These are phyloP conservation scores for Naganishia cerealis DNA, from an alignment of 1,284 basidiomycete species.

Conservation along the genomic window DNA sequence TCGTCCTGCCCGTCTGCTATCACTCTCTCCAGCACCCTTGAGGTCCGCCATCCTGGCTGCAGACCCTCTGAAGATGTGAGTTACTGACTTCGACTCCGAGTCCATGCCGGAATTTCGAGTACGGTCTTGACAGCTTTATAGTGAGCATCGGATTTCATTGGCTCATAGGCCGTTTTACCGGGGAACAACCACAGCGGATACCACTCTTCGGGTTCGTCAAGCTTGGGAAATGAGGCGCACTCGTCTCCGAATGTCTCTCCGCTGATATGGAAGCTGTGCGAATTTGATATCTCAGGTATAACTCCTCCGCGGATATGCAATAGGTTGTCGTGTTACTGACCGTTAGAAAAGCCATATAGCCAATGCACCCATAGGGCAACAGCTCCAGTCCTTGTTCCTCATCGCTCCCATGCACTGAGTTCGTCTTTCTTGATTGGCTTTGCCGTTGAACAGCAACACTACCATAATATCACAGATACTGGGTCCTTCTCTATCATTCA, in stretches of 20 bases:
- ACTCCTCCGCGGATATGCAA: not conserved
- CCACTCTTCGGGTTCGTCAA: not conserved
- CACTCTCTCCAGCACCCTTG: constrained; percentile 10
- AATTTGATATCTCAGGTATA: not conserved
- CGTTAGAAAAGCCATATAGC: constrained; percentile 15
- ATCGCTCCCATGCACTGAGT: constrained; percentile 8
- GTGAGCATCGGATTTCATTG: not conserved
- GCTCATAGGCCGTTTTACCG: not conserved
- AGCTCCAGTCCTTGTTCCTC: constrained; percentile 2
- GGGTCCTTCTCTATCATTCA: constrained; percentile 10
- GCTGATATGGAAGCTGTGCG: constrained; percentile 3
- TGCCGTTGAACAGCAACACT: constrained; percentile 9
- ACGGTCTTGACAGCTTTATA: constrained; percentile 4
- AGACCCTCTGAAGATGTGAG: constrained; percentile 17
- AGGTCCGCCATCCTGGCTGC: constrained; percentile 20
- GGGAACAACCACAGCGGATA: not conserved
- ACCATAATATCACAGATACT: constrained; percentile 1
- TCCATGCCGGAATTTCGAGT: constrained; percentile 4
- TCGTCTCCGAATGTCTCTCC: constrained; percentile 11
- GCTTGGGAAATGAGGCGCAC: not conserved
- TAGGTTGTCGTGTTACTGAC: not conserved
- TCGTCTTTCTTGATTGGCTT: constrained; percentile 18
- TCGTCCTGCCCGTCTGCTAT: constrained; percentile 6
- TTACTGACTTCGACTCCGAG: not conserved
- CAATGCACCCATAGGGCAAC: constrained; percentile 8